Evolutionary conservation across 1,284 basidiomycete species (phyloP).

Genomic region (Papiliotrema flavescens): DNA sequence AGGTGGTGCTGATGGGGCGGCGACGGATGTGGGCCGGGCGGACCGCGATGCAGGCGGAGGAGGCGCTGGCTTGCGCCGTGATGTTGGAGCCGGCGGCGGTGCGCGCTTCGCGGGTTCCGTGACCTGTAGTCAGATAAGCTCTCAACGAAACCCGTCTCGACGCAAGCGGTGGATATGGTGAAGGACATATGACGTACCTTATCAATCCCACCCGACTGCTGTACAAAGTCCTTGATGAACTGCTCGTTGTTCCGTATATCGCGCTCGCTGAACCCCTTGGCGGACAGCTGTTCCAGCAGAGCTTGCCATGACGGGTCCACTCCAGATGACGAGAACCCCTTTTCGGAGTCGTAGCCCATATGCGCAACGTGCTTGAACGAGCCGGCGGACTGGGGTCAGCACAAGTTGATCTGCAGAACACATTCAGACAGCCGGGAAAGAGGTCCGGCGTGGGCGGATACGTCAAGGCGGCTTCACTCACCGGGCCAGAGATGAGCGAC

Average conservation of each 20-base stretch:
- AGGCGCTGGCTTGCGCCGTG: slow-evolving; percentile 48
- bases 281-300: slow-evolving; percentile 68
- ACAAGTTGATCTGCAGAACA: no score
- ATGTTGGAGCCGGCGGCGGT: slow-evolving; percentile 46
- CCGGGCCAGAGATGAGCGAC: slow-evolving; percentile 82
- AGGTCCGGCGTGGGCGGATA: not conserved
- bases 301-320: slow-evolving; percentile 92
- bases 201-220: slow-evolving; percentile 55
- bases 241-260: slow-evolving; percentile 74
- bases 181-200: slow-evolving; percentile 14
- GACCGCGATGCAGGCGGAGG: slow-evolving; percentile 49
- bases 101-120: slow-evolving; percentile 29
- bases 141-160: not conserved
- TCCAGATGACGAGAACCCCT: slow-evolving; percentile 78
- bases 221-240: slow-evolving; percentile 83
- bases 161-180: not conserved
- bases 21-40: slow-evolving; percentile 33
- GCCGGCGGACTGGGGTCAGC: slow-evolving; percentile 52
- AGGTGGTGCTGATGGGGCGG: slow-evolving; percentile 43
- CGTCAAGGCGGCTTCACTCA: slow-evolving; percentile 24
- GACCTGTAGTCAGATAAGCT: not conserved
- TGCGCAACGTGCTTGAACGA: slow-evolving; percentile 90
- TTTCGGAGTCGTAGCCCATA: slow-evolving; percentile 87
- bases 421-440: no score
- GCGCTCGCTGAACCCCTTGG: slow-evolving; percentile 63